These are phyloP conservation scores for Kregervanrija pseudodelftensis DNA, from an alignment of 805 yeast species.

Conservation along the genomic window DNA sequence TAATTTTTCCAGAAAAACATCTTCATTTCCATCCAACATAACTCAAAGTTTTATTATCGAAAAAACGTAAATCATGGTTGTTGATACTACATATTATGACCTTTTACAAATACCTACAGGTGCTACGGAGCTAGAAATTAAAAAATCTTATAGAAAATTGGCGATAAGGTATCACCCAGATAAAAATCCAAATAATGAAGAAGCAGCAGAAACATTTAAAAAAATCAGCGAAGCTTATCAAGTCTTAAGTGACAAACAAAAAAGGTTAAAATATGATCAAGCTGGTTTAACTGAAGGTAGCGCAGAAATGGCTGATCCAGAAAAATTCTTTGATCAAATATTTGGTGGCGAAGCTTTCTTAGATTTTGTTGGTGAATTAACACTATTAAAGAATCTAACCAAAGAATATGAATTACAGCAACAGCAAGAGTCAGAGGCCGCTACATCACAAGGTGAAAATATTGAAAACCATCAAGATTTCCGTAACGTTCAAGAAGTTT, in stretches of 20 bases:
- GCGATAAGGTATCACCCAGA: constrained; percentile 93
- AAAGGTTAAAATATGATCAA: constrained; percentile 72
- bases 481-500: not conserved
- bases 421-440: constrained; percentile 28
- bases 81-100: constrained; percentile 85
- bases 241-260: constrained; percentile 64
- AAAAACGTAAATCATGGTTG: constrained; percentile 46
- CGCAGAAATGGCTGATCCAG: constrained; percentile 72
- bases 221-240: constrained; percentile 67
- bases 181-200: constrained; percentile 90
- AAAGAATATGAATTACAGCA: constrained; percentile 46
- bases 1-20: no score
- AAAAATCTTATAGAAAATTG: constrained; percentile 86
- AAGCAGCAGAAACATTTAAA: constrained; percentile 84
- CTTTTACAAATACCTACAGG: constrained; percentile 56
- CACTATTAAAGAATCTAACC: constrained; percentile 56
- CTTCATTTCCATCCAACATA: no score
- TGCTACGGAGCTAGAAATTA: constrained; percentile 77
- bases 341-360: constrained; percentile 79
- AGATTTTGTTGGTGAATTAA: constrained; percentile 73
- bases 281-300: constrained; percentile 53
- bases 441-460: constrained; percentile 31
- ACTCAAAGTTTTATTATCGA: no score
- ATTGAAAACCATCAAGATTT: constrained; percentile 36
- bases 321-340: constrained; percentile 73